These are phyloP conservation scores for Cucumis hystrix DNA, from an alignment of 306 rosid genomes.

Conservation along the genomic window DNA sequence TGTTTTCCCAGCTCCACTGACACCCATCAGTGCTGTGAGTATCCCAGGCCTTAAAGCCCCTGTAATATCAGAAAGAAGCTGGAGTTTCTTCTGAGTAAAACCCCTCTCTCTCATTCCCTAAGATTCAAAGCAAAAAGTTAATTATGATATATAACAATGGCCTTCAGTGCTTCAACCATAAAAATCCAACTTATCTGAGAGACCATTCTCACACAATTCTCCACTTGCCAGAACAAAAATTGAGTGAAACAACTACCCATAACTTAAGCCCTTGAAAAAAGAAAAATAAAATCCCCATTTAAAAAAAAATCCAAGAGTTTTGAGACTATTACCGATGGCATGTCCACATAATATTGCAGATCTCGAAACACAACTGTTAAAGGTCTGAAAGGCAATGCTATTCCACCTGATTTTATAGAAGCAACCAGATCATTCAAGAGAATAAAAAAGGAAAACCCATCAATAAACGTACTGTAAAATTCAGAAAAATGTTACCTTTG, in stretches of 20 bases:
- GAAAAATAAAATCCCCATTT: background rate
- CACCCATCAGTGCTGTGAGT: conserved; percentile 43
- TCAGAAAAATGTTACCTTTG: background rate
- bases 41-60: conserved; percentile 31
- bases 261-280: too few species aligned
- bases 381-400: conserved; percentile 37
- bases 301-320: background rate
- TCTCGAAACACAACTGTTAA: conserved; percentile 25
- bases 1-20: conserved; percentile 37
- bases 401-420: conserved; percentile 11
- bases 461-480: background rate
- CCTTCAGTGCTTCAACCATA: background rate
- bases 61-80: conserved; percentile 22
- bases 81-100: conserved; percentile 19
- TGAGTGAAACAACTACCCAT: too few species aligned
- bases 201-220: too few species aligned
- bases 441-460: background rate
- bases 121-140: background rate
- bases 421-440: background rate
- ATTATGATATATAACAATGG: too few species aligned
- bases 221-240: too few species aligned
- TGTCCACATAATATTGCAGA: conserved; percentile 31
- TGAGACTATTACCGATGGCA: conserved; percentile 19
- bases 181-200: too few species aligned
- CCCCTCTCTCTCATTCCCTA: conserved; percentile 22